Percentiles rank a stretch among this genome's conserved stretches.
Evolutionary conservation across 2,329 filamentous ascomycete species (phyloP).

Genomic region (Tolypocladium tundrense): DNA sequence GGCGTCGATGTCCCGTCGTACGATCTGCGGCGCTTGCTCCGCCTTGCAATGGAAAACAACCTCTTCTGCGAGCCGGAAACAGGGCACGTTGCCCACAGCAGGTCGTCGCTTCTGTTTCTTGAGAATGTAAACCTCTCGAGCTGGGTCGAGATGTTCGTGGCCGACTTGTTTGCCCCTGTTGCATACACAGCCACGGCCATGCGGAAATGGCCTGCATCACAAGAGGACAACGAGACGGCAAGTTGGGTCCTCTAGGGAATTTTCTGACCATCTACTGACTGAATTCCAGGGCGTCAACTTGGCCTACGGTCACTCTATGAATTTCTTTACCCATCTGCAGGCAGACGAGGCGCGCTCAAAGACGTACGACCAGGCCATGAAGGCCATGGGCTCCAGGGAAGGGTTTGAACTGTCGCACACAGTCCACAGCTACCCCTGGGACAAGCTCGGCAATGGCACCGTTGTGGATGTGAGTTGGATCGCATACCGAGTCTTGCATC

Average conservation of each 20-base stretch:
- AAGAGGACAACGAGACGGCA: constrained; percentile 22
- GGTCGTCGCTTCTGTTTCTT: constrained; percentile 18
- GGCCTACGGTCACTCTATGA: constrained; percentile 11
- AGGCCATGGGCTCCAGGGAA: constrained; percentile 13
- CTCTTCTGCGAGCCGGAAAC: constrained; percentile 27
- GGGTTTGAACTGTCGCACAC: constrained; percentile 12
- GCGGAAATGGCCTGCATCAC: constrained; percentile 23
- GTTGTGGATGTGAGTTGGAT: constrained; percentile 16
- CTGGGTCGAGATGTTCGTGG: constrained; percentile 19
- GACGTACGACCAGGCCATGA: constrained; percentile 21
- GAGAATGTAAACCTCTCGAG: constrained; percentile 15
- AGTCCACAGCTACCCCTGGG: constrained; percentile 12
- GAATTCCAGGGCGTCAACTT: constrained; percentile 14
- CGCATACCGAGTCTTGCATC: background rate
- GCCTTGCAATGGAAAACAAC: constrained; percentile 26
- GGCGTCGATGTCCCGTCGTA: constrained; percentile 22
- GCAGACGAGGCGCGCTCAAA: constrained; percentile 13
- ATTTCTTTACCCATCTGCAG: constrained; percentile 18
- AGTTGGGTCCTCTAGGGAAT: background rate
- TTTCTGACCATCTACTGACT: background rate
- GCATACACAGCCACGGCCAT: constrained; percentile 21
- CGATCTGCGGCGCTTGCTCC: constrained; percentile 24
- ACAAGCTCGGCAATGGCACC: constrained; percentile 10
- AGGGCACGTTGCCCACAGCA: constrained; percentile 28
- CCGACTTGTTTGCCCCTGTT: constrained; percentile 19